Base-by-base conservation (phyloP, 768 basidiomycete genomes). In the Fibroporia radiculosa region DNA sequence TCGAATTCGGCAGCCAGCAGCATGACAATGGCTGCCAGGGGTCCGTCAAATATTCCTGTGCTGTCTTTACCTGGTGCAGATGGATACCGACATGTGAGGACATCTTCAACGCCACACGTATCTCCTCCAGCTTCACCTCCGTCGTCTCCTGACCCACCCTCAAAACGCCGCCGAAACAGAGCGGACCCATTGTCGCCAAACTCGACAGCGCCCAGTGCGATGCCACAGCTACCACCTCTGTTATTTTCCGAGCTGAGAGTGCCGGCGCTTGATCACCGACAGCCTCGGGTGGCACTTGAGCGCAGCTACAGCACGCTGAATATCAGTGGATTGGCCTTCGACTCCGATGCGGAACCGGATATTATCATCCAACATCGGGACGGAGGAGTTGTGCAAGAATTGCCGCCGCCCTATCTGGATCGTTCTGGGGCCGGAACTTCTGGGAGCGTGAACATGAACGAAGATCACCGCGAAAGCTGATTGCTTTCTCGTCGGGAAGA, bases 341-440 rank as follows among this genome's bases (percentile, higher is more conserved):
- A 53, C 43, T 42, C 48, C 5, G 56, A 55, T 11, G 45, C 40
- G 24, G 44, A 50, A 13, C 58, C 57, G 6, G 67, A 67, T 34
- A 60, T 69, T 50, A 59, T 70, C 33, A 62, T 69, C 19, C 68
- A 69, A 47, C 69, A 71, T 52, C 53, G 59, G 25, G 68, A 71
- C 43, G 64, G 62, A 27, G 67, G 63, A 12, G 46, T 62, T 14
- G 64, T 68, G n/a, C 65, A 63, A 22, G 68, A 70, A 45, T 56
- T 68, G 1, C 68, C 68, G 7, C 68, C 69, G 22, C 68, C 69
- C 3, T 70, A 71, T 44, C 48, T 53, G 8, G 62, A 67, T 34
- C 53, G 52, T 6, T 48, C 41, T 13, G 29, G n/a, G 10, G 29
- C 29, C n/a, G n/a, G 8, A n/a, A 8, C 29, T 31, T n/a, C 29